phyloP scores from a whole-genome alignment of 306 rosid species.

The Arachis hypogaea region DNA sequence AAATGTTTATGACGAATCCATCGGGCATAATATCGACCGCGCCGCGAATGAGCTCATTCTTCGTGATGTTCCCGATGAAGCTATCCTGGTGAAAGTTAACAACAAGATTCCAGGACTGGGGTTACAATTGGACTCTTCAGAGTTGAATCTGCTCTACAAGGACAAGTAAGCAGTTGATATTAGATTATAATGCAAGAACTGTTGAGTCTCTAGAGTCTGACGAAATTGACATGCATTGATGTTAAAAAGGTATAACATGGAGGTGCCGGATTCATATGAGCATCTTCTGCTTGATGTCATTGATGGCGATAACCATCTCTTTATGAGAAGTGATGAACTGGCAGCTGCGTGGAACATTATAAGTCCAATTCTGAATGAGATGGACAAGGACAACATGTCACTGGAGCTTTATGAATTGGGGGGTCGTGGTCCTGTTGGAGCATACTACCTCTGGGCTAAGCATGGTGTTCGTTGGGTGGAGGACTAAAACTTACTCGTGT shows the following conservation, averaged over 20 bases:
- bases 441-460: conserved; percentile 89
- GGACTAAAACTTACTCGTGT: conserved; percentile 50
- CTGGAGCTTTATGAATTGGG: conserved; percentile 83
- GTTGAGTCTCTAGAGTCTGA: too few relatives aligned
- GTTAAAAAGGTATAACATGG: conserved; percentile 64
- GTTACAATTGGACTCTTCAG: conserved; percentile 84
- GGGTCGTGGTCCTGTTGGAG: conserved; percentile 88
- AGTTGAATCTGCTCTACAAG: conserved; percentile 80
- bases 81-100: conserved; percentile 83
- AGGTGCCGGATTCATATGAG: conserved; percentile 88
- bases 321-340: conserved; percentile 84
- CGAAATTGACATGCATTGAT: too few relatives aligned
- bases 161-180: conserved; percentile 66
- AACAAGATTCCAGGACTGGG: conserved; percentile 95
- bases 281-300: conserved; percentile 89
- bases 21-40: conserved; percentile 66
- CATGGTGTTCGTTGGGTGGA: conserved; percentile 79
- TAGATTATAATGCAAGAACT: not conserved
- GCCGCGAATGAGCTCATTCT: conserved; percentile 88
- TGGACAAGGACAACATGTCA: conserved; percentile 61
- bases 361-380: conserved; percentile 71
- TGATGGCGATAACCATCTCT: conserved; percentile 83
- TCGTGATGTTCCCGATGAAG: conserved; percentile 85
- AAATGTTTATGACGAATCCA: conserved; percentile 62
- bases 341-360: conserved; percentile 86